Evolutionary conservation across 768 basidiomycete species (phyloP), one percentile per base, ranked within the genome.

Genomic region (Atractiella rhizophila): DNA sequence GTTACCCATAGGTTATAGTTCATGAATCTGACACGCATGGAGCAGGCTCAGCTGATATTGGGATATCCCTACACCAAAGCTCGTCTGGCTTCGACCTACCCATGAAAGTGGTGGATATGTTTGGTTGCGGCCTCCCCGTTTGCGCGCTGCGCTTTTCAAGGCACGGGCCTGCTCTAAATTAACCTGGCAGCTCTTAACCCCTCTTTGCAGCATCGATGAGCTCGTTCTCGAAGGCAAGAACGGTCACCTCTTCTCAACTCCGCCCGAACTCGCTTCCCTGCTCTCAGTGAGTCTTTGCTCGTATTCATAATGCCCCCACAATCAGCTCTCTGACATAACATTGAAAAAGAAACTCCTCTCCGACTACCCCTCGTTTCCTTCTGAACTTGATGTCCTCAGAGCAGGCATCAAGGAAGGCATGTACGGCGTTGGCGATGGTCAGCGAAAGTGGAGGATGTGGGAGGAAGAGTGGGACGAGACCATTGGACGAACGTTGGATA

Each of bases 71-170:
- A 37, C 91, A 98, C 60, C 70, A 72, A 5, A 86, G 81, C 57
- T 82, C 81, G 0, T 86, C 81, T 2, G 76, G 69, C 1, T 61
- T 85, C 42, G 91, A 98, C 59, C 63, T 98, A 40, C 91, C 91
- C 3, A 98, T 98, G 91, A 98, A 98, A 59, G 73, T 98, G 4
- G 83, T 98, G 6, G 91, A 98, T 57, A 94, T 96, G 88, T 94
- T 96, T 61, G 91, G 91, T 4, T 94, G 86, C 51, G 76, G 76
- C 4, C 63, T 96, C 42, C 88, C 88, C 0, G 91, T 94, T 7
- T 77, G 86, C 46, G 86, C 91, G 0, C 65, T 83, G 3, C 66
- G 73, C 36, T 98, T 88, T 54, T 61, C 65, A 30, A 88, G 81
- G 85, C 86, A 46, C n/a, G 69, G 50, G 11, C 24, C 24, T 20